Evolutionary conservation across 2,329 filamentous ascomycete genomes (phyloP), one percentile per base, ranked within the genome.

Genomic region (Cyphellophora attinorum): DNA sequence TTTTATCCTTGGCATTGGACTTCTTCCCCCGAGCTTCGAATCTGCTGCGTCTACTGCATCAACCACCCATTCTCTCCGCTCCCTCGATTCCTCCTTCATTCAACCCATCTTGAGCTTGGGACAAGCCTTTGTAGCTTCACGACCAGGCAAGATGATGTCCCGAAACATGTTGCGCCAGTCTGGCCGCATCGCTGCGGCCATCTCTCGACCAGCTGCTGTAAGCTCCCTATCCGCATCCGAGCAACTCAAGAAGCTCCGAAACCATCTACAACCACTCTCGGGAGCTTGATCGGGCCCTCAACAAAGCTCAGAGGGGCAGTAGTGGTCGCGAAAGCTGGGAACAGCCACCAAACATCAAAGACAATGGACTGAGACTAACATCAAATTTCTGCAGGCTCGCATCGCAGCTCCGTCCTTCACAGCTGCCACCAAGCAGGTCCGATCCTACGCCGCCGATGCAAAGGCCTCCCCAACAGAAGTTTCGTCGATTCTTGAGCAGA

Each of bases 401-500:
- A 81, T 81, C 74, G 80, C 79, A 72, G 75, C 77, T 70, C 84
- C 86, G 62, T 79, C 76, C 63, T 69, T 80, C 72, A 81, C 77
- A 72, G 71, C 75, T 58, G 67, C 71, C 54, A 68, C 76, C 53
- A 72, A 81, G 63, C 78, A 83, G 63, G 67, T 79, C 64, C 85
- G 91, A 70, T 76, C 76, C 67, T 96, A 94, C 71, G 89, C 85
- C 62, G 71, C 80, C 68, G 88, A 93, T 60, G 82, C 85, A 54
- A 96, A 96, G 78, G 86, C 91, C 58, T 68, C 86, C 43, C 91
- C 91, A 56, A 98, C 89, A 58, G 91, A 98, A 76, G 89, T 96
- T 57, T 96, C 91, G 55, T 95, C 89, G 55, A 96, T 98, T 68
- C 84, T 98, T 62, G 91, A 96, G 76, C 89, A 96, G 79, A 79